Base-by-base conservation (phyloP, 2,329 filamentous ascomycete species). In the Paraconiothyrium brasiliense region DNA sequence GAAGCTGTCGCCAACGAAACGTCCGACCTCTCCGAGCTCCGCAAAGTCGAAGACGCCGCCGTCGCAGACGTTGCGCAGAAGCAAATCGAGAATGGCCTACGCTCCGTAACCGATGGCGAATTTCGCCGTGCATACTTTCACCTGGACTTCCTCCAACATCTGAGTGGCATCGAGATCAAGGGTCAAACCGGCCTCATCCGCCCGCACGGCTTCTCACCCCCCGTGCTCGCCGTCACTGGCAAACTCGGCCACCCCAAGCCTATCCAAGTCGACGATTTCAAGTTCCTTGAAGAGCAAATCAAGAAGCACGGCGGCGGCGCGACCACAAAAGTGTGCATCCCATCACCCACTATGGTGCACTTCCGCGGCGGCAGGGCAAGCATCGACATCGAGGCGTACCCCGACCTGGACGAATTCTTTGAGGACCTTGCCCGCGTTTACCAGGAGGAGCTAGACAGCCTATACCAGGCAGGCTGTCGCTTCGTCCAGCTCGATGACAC, bases 401-500 rank as follows among this genome's bases (percentile, higher is more conserved):
- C 85, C 6, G 81, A 81, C 20, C 79, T 87, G 10, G 85, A 87
- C 51, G 76, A 79, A 30, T 86, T 86, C 78, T 87, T 86, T 73
- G 83, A 81, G 20, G 85, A 87, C 68, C 78, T 87, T 11, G 84
- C 84, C 10, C 77, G 79, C 56, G 85, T 84, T 5, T 87, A 84
- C 75, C 85, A 86, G 74, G 81, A 83, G 71, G 85, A 87, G 73
- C 78, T 87, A 6, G 80, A 78, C 61, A 81, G 82, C 48, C 76
- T 86, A n/a, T 85, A 87, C 75, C 72, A 78, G 34, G 84, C 85
- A 1, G 85, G 85, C 7, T 84, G 83, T 73, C 83, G 85, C 67
- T 85, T 86, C 68, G 83, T 87, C 13, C 85, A 87, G 76, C 80
- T 87, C 57, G 85, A 87, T 73, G 85, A 87, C 77, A 87, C 85